A percentile compares a stretch with the other conserved stretches of the same genome.
These are phyloP conservation scores for Colletotrichum tabaci DNA, from an alignment of 2,329 filamentous ascomycete genomes.

Conservation along the genomic window DNA sequence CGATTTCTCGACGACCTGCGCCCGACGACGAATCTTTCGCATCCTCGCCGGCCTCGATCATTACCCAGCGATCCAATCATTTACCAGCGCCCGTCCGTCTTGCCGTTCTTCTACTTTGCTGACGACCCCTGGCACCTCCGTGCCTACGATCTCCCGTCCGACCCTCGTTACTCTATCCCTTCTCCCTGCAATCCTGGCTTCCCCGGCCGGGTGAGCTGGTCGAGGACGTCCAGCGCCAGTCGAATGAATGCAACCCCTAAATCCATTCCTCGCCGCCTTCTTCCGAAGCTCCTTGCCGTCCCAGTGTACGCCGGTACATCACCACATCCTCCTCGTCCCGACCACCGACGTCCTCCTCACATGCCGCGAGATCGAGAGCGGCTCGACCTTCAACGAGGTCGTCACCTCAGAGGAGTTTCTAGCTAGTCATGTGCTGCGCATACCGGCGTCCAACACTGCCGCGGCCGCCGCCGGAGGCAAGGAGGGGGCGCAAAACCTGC, in stretches of 20 bases:
- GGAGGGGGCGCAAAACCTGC: slow-evolving; percentile 74
- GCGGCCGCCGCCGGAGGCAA: slow-evolving; percentile 67
- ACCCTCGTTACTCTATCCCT: slow-evolving; percentile 14
- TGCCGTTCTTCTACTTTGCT: background rate
- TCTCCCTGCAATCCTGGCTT: slow-evolving; percentile 42
- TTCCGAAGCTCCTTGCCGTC: slow-evolving; percentile 94
- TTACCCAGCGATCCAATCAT: background rate
- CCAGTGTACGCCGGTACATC: slow-evolving; percentile 92
- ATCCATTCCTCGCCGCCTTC: slow-evolving; percentile 98
- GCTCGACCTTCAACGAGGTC: slow-evolving; percentile 82
- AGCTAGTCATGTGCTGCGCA: slow-evolving; percentile 94
- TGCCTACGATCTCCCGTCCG: slow-evolving; percentile 6
- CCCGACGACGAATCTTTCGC: background rate
- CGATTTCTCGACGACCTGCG: background rate
- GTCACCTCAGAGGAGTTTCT: slow-evolving; percentile 94
- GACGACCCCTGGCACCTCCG: slow-evolving; percentile 29
- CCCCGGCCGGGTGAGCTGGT: slow-evolving; percentile 41
- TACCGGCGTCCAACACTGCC: slow-evolving; percentile 68
- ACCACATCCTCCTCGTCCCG: slow-evolving; percentile 94
- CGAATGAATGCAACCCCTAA: slow-evolving; percentile 89
- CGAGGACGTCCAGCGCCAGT: slow-evolving; percentile 40
- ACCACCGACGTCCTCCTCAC: slow-evolving; percentile 92
- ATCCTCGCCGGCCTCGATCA: slow-evolving; percentile 4
- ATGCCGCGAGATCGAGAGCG: slow-evolving; percentile 88
- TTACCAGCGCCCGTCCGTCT: too few species aligned